Evolutionary conservation across 2,329 filamentous ascomycete genomes (phyloP).

Genomic region (Periconia macrospinosa): DNA sequence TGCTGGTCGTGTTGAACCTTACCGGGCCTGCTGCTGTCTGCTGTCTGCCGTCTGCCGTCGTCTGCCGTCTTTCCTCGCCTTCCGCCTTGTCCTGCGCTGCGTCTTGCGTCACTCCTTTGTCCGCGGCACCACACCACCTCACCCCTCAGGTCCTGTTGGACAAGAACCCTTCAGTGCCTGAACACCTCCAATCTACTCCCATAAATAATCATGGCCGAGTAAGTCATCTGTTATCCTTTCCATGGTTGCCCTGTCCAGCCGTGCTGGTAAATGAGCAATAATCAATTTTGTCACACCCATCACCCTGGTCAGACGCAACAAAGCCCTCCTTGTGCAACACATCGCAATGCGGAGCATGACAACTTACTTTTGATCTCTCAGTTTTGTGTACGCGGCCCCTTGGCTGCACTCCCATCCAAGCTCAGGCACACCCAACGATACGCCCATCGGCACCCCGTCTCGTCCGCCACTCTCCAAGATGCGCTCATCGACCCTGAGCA

Average conservation of each 20-base stretch:
- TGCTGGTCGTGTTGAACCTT: conserved; percentile 2
- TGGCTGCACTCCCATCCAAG: no score
- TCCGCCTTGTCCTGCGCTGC: neutral
- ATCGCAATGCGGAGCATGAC: neutral
- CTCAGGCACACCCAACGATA: no score
- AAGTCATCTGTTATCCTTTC: conserved; percentile 9
- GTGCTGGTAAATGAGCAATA: no score
- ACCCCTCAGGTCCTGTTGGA: neutral
- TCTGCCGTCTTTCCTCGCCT: neutral
- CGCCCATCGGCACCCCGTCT: conserved; percentile 23
- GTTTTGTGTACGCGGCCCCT: conserved; percentile 31
- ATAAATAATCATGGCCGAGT: conserved; percentile 27
- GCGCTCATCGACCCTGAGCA: conserved; percentile 39
- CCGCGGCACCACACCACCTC: conserved; percentile 5
- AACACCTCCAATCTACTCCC: neutral
- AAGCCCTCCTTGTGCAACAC: no score
- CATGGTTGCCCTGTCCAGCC: neutral
- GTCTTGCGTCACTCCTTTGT: conserved; percentile 41
- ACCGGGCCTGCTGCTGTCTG: conserved; percentile 9
- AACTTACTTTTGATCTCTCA: conserved; percentile 19
- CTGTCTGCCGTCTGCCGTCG: conserved; percentile 1
- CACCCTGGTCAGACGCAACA: neutral
- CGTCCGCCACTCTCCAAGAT: conserved; percentile 25
- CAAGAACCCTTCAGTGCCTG: no score
- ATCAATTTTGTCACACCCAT: neutral